Percentiles rank a stretch among this genome's conserved stretches.
Evolutionary conservation across 2,329 filamentous ascomycete genomes (phyloP).

Genomic region (Claviceps purpurea): DNA sequence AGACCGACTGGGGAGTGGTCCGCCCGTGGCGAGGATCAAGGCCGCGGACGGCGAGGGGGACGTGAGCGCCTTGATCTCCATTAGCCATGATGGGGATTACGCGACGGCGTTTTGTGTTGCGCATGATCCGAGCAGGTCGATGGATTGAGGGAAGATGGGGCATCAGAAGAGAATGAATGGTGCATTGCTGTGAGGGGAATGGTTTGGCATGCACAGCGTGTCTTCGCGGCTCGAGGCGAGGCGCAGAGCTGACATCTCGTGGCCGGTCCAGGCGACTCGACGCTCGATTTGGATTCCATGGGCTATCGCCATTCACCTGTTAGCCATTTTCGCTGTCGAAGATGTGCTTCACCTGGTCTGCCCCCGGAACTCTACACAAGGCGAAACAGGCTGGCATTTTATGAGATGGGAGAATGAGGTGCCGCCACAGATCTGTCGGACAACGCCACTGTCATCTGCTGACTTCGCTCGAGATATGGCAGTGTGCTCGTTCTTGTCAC

Average conservation of each 20-base stretch:
- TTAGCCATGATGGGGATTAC: conserved; percentile 79
- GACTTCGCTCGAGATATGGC: conserved; percentile 19
- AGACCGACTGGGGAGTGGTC: conserved; percentile 24
- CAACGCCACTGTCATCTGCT: conserved; percentile 23
- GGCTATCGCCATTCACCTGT: conserved; percentile 22
- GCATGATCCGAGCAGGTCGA: conserved; percentile 4
- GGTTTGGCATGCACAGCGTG: too few relatives aligned
- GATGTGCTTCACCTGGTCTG: conserved; percentile 13
- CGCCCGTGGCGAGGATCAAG: conserved; percentile 31
- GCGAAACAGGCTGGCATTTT: conserved; percentile 25
- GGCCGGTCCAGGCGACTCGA: conserved; percentile 26
- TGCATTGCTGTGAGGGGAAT: too few relatives aligned
- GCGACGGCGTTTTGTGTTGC: conserved; percentile 57
- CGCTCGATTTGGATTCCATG: conserved; percentile 29
- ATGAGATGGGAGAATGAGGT: conserved; percentile 30
- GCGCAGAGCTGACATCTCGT: conserved; percentile 13
- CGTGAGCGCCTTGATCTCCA: conserved; percentile 57
- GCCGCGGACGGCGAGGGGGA: conserved; percentile 15
- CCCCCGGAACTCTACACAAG: conserved; percentile 7
- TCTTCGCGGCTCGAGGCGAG: too few relatives aligned
- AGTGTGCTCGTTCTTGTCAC: conserved; percentile 23
- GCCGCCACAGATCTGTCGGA: conserved; percentile 26
- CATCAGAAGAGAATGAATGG: not conserved
- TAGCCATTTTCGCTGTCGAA: conserved; percentile 21
- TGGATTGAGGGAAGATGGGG: not conserved